These are phyloP conservation scores for Dillenia turbinata DNA, from an alignment of 164 flowering plant species.

Conservation along the genomic window DNA sequence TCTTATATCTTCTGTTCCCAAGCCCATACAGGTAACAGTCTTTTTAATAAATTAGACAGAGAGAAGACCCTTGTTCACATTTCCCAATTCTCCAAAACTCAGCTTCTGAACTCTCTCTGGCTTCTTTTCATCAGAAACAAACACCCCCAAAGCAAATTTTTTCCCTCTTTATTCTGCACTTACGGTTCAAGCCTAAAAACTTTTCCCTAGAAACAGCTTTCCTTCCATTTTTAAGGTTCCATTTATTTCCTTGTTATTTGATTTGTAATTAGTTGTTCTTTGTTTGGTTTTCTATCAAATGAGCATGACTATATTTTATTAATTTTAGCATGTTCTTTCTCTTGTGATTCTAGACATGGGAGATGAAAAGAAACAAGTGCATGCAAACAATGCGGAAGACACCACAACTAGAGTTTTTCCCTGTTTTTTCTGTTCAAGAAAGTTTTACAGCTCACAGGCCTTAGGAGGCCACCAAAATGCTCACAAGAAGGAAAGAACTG, in stretches of 20 bases:
- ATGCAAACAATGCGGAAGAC: constrained; percentile 11
- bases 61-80: not conserved
- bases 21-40: constrained; percentile 36
- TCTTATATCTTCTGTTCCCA: constrained; percentile 52
- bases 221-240: not conserved
- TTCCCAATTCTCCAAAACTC: not conserved
- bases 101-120: constrained; percentile 20
- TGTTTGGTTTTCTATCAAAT: not conserved
- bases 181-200: no score
- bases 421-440: constrained; percentile 75
- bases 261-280: not conserved
- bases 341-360: constrained; percentile 36
- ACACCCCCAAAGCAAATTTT: not conserved
- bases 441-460: constrained; percentile 91
- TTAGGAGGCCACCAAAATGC: constrained; percentile 96
- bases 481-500: constrained; percentile 82
- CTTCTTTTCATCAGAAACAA: no score
- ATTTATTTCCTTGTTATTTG: not conserved
- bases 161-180: no score
- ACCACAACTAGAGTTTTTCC: constrained; percentile 56
- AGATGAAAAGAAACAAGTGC: constrained; percentile 20
- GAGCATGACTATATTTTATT: not conserved
- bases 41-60: constrained; percentile 12
- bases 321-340: not conserved
- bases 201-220: no score